Conservation (phyloP, 2,329 filamentous ascomycete genomes). For the Diaporthe sp. region DNA sequence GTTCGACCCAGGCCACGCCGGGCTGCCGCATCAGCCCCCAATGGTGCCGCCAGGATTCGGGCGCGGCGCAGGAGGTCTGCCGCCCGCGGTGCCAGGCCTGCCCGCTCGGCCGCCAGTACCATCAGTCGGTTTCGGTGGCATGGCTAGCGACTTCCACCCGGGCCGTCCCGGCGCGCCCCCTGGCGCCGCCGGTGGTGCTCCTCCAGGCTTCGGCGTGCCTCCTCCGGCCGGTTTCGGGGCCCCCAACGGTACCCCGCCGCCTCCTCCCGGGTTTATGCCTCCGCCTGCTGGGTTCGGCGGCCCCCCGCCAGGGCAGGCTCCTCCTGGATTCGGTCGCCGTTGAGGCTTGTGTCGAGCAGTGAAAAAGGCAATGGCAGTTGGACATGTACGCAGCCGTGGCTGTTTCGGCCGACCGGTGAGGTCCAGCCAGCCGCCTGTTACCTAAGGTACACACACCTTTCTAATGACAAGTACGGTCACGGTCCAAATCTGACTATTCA, state of each 20-base stretch:
- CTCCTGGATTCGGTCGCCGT: conserved; percentile 46
- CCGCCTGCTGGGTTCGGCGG: conserved; percentile 54
- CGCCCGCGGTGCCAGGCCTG: conserved; percentile 64
- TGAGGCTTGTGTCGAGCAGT: conserved; percentile 2
- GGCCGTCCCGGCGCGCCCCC: conserved; percentile 56
- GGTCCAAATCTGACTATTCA: not conserved
- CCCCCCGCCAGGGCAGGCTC: conserved; percentile 40
- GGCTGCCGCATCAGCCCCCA: conserved; percentile 32
- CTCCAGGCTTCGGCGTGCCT: conserved; percentile 54
- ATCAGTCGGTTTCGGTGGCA: conserved; percentile 61
- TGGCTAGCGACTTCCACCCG: conserved; percentile 62
- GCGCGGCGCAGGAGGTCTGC: conserved; percentile 55
- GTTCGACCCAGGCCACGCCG: conserved; percentile 35
- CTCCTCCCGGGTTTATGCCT: conserved; percentile 59
- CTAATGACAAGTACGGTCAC: not conserved
- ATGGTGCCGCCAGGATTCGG: conserved; percentile 41
- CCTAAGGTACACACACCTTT: not conserved
- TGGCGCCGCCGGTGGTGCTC: conserved; percentile 47
- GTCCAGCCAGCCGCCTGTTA: not conserved
- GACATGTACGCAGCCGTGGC: not conserved
- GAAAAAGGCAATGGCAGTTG: not conserved
- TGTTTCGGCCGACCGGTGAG: not conserved
- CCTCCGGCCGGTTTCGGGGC: conserved; percentile 58
- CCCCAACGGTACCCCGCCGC: conserved; percentile 50
- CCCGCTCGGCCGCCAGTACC: conserved; percentile 65